Percentiles rank a stretch among this genome's conserved stretches.
Conservation (phyloP, 805 yeast genomes). For the Hanseniaspora lindneri region DNA sequence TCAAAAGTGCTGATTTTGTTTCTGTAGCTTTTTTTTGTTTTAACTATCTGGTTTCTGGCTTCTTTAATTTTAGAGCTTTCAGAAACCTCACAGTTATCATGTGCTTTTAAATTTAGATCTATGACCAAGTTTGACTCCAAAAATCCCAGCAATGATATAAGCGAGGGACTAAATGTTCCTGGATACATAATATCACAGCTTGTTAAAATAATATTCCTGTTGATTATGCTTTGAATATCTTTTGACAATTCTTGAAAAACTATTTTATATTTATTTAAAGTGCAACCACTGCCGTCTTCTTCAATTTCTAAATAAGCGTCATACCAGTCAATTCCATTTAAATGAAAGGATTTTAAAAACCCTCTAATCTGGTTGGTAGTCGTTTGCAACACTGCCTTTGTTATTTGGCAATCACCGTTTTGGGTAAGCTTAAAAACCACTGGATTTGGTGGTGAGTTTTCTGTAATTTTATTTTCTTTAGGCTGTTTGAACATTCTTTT, state of each 20-base stretch:
- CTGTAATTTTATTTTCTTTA: not conserved
- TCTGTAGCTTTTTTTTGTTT: not conserved
- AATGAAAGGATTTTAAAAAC: not conserved
- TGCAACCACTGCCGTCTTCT: no score
- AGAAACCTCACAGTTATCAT: not conserved
- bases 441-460: not conserved
- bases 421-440: not conserved
- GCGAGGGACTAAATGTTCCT: not conserved
- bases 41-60: not conserved
- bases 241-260: not conserved
- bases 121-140: not conserved
- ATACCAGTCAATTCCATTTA: not conserved
- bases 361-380: not conserved
- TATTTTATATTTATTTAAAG: no score
- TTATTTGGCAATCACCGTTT: slow-evolving; percentile 1
- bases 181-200: not conserved
- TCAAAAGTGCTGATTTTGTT: not conserved
- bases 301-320: not conserved
- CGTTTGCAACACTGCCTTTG: not conserved
- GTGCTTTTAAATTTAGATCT: not conserved
- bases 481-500: not conserved
- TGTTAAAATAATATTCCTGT: not conserved
- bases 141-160: not conserved
- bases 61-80: not conserved
- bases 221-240: not conserved